Percentiles rank a stretch among this genome's conserved stretches.
These are phyloP conservation scores for Ophiostoma ips DNA, from an alignment of 2,329 filamentous ascomycete genomes.

Conservation along the genomic window DNA sequence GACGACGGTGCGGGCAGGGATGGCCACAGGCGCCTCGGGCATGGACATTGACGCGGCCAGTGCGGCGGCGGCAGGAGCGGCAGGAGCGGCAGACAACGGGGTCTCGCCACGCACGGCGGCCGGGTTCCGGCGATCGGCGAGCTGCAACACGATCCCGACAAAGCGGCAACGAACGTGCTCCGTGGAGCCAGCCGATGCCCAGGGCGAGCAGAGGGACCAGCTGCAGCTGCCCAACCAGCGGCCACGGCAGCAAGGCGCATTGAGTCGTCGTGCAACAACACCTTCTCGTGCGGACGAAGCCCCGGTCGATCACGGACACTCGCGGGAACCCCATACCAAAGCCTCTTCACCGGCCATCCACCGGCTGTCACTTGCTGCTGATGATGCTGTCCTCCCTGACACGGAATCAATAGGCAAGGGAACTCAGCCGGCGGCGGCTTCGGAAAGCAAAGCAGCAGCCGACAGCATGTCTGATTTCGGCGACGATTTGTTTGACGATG, in stretches of 20 bases:
- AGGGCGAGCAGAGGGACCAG: not conserved
- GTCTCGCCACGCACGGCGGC: conserved; percentile 6
- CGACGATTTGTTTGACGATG: conserved; percentile 39
- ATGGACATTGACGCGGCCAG: not conserved
- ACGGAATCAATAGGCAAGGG: not conserved
- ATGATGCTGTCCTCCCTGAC: not conserved
- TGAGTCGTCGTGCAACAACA: not conserved
- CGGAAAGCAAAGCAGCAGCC: not conserved
- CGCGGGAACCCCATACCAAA: not conserved
- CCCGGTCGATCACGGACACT: too few relatives aligned
- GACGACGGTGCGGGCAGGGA: not conserved
- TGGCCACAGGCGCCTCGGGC: not conserved
- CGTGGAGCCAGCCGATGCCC: not conserved
- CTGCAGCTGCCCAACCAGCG: too few relatives aligned
- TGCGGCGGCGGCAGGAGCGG: not conserved
- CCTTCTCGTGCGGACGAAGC: not conserved
- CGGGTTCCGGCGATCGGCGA: conserved; percentile 47
- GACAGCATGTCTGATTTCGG: conserved; percentile 34
- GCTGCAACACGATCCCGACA: conserved; percentile 51
- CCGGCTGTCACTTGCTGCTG: not conserved
- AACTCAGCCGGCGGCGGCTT: not conserved
- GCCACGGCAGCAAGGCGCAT: not conserved
- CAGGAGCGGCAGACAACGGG: conserved; percentile 18
- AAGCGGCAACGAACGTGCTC: conserved; percentile 24
- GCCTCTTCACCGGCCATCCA: not conserved